A percentile compares a stretch with the other conserved stretches of the same genome.
These are phyloP conservation scores for Xylaria digitata DNA, from an alignment of 2,329 filamentous ascomycete species.

Conservation along the genomic window DNA sequence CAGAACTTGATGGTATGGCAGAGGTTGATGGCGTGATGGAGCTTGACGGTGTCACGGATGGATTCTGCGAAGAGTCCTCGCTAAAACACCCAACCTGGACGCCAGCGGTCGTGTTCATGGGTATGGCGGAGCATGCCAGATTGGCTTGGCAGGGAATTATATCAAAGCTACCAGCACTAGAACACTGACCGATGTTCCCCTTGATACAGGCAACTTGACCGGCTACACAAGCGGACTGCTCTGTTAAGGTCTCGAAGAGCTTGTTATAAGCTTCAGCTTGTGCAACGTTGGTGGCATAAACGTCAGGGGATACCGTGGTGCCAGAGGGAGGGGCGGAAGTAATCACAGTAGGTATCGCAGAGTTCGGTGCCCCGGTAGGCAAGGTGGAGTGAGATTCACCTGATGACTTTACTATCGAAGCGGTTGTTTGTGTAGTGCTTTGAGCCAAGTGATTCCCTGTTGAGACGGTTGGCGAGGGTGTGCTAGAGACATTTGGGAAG, in stretches of 20 bases:
- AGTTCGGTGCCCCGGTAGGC: slow-evolving; percentile 54
- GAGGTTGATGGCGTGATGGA: slow-evolving; percentile 3
- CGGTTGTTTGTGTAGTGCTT: slow-evolving; percentile 19
- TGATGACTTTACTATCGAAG: slow-evolving; percentile 37
- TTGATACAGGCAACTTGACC: slow-evolving; percentile 65
- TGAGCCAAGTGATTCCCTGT: slow-evolving; percentile 8
- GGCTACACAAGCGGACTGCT: slow-evolving; percentile 58
- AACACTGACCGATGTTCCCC: slow-evolving; percentile 62
- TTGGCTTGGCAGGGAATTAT: slow-evolving; percentile 53
- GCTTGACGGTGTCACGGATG: slow-evolving; percentile 26
- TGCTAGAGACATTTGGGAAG: slow-evolving; percentile 8
- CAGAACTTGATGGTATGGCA: slow-evolving; percentile 31
- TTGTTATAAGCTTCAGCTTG: slow-evolving; percentile 60
- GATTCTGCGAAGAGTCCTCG: slow-evolving; percentile 39
- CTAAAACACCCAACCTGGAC: slow-evolving; percentile 63
- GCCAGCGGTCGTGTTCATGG: slow-evolving; percentile 61
- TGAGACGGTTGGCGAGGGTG: slow-evolving; percentile 11
- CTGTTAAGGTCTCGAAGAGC: slow-evolving; percentile 58
- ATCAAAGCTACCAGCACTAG: slow-evolving; percentile 54
- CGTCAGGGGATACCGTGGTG: slow-evolving; percentile 55
- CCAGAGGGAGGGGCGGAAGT: slow-evolving; percentile 52
- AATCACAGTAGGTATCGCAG: slow-evolving; percentile 57
- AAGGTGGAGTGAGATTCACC: slow-evolving; percentile 43
- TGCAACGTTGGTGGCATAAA: slow-evolving; percentile 59
- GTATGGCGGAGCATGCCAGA: slow-evolving; percentile 64